These are phyloP conservation scores for Goniomonas avonlea DNA, from an alignment of 78 protist genomes.

Conservation along the genomic window DNA sequence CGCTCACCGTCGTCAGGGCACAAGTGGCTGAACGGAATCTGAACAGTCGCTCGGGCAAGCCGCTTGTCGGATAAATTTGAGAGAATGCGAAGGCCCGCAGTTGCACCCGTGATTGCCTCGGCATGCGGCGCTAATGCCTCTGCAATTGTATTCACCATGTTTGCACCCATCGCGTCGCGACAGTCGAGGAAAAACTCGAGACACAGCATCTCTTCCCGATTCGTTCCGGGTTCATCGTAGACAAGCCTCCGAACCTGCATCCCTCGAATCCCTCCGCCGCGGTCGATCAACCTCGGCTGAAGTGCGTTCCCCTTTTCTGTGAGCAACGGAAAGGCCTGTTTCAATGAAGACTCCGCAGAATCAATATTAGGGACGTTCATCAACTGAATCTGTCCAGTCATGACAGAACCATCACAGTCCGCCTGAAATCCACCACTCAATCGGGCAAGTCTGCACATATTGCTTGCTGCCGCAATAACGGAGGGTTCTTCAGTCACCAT, in stretches of 20 bases:
- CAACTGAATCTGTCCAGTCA: conserved; percentile 19
- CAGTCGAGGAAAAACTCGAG: conserved; percentile 19
- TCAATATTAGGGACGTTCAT: not conserved
- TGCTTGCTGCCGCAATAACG: not conserved
- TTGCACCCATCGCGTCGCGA: conserved; percentile 35
- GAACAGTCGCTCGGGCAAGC: not conserved
- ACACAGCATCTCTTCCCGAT: not conserved
- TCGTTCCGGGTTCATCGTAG: not conserved
- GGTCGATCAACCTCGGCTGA: not conserved
- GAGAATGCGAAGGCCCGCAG: too few species aligned
- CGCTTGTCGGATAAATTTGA: conserved; percentile 7
- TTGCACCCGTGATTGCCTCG: not conserved
- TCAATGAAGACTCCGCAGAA: not conserved
- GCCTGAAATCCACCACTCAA: too few species aligned
- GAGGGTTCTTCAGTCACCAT: conserved; percentile 36
- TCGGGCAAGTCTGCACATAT: not conserved
- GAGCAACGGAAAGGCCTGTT: not conserved
- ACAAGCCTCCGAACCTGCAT: not conserved
- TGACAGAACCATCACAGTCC: too few species aligned
- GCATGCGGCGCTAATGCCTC: conserved; percentile 12
- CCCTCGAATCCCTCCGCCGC: conserved; percentile 8
- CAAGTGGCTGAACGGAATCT: not conserved
- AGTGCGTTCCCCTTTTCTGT: not conserved
- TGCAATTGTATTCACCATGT: not conserved
- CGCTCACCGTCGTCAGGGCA: too few species aligned